These are phyloP conservation scores for Aspergillus versicolor DNA, from an alignment of 2,329 filamentous ascomycete species.

Conservation along the genomic window DNA sequence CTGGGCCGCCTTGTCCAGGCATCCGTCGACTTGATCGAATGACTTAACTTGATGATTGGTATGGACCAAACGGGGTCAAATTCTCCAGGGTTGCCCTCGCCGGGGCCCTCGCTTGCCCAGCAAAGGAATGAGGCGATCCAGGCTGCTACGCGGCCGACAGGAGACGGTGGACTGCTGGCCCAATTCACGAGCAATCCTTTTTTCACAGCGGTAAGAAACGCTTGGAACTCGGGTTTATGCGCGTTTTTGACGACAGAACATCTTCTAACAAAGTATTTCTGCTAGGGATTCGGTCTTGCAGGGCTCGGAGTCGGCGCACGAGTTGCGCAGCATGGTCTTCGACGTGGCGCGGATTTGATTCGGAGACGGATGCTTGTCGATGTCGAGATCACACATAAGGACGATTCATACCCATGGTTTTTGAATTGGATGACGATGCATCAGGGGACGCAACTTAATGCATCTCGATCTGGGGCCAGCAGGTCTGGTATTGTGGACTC, in stretches of 20 bases:
- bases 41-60: conserved; percentile 20
- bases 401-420: conserved; percentile 91
- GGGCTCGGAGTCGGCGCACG: conserved; percentile 79
- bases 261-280: neutral
- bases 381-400: conserved; percentile 91
- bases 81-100: conserved; percentile 29
- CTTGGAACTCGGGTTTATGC: neutral
- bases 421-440: conserved; percentile 90
- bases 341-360: conserved; percentile 70
- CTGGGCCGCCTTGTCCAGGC: neutral
- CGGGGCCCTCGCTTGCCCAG: conserved; percentile 37
- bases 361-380: conserved; percentile 87
- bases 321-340: conserved; percentile 73
- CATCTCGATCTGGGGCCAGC: conserved; percentile 49
- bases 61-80: conserved; percentile 40
- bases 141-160: conserved; percentile 26
- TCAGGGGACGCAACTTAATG: conserved; percentile 61
- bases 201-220: conserved; percentile 47
- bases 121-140: conserved; percentile 33
- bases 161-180: conserved; percentile 43
- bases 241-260: neutral
- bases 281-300: conserved; percentile 80
- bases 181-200: conserved; percentile 50
- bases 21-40: neutral
- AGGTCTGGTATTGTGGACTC: conserved; percentile 49